phyloP scores from a whole-genome alignment of 2,329 filamentous ascomycete genomes.

The Amesomyces nigricolor region DNA sequence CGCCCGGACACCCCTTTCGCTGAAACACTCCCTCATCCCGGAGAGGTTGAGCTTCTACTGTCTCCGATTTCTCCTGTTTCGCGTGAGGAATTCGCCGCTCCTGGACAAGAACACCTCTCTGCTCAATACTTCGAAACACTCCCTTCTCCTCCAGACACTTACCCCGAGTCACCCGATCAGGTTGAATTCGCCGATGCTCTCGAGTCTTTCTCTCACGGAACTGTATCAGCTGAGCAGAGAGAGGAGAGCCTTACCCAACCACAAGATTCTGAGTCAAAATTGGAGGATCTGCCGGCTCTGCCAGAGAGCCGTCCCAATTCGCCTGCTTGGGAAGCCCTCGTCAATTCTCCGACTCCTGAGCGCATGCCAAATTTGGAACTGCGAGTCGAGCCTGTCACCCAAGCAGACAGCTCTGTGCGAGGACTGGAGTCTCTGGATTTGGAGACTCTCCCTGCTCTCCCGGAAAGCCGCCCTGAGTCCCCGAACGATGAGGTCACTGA shows the following conservation, averaged over 20 bases:
- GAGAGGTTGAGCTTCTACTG: not conserved
- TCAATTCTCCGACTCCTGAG: too few relatives aligned
- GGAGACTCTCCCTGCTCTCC: conserved; percentile 1
- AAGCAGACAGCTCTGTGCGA: not conserved
- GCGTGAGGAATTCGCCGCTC: conserved; percentile 36
- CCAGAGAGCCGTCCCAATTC: conserved; percentile 1
- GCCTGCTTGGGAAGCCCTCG: not conserved
- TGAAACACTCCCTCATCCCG: not conserved
- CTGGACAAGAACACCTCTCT: not conserved
- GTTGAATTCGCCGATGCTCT: not conserved
- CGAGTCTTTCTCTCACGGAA: not conserved
- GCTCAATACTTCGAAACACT: not conserved
- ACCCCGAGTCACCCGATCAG: not conserved
- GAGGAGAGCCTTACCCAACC: not conserved
- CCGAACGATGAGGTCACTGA: not conserved
- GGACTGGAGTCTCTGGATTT: not conserved
- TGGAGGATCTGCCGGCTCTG: not conserved
- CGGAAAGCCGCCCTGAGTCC: conserved; percentile 4
- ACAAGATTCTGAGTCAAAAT: not conserved
- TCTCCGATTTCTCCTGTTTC: too few relatives aligned
- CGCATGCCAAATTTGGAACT: too few relatives aligned
- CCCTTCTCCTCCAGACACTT: conserved; percentile 7
- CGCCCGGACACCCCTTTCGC: not conserved
- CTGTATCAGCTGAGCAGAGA: too few relatives aligned
- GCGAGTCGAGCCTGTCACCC: not conserved